phyloP scores from a whole-genome alignment of 2,329 filamentous ascomycete genomes.

The Penicillium griseofulvum region DNA sequence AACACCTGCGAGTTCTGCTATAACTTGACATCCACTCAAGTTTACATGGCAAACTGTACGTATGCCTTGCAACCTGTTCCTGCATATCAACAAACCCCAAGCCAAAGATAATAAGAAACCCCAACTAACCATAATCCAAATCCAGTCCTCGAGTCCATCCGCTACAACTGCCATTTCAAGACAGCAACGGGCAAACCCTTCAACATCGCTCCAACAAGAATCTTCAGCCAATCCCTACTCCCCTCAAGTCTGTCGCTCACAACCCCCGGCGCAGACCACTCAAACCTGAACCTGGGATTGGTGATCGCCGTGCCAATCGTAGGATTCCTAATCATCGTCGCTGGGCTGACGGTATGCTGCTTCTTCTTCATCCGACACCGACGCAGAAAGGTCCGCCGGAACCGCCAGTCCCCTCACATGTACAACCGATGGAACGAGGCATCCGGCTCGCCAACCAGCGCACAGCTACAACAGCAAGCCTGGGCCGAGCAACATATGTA shows the following conservation, averaged over 20 bases:
- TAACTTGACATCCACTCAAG: conserved; percentile 40
- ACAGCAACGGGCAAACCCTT: conserved; percentile 38
- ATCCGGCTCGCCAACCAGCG: conserved; percentile 25
- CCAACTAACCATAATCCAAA: conserved; percentile 1
- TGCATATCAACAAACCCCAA: background rate
- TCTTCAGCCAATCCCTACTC: conserved; percentile 43
- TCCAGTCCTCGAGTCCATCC: conserved; percentile 46
- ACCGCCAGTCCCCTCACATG: conserved; percentile 28
- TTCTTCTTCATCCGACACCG: conserved; percentile 44
- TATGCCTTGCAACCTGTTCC: conserved; percentile 6
- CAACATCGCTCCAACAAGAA: conserved; percentile 39
- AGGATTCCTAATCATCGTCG: conserved; percentile 40
- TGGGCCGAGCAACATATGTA: conserved; percentile 10
- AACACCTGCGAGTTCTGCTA: conserved; percentile 46
- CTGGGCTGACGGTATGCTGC: conserved; percentile 35
- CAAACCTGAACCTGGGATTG: conserved; percentile 35
- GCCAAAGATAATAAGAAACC: background rate
- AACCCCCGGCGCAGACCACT: conserved; percentile 14
- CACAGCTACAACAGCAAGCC: conserved; percentile 22
- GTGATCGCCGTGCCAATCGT: conserved; percentile 46
- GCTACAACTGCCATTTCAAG: conserved; percentile 45
- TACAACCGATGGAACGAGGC: conserved; percentile 37
- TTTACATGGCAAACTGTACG: conserved; percentile 47
- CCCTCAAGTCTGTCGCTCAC: conserved; percentile 31
- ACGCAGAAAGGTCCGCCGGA: conserved; percentile 35